Percentiles rank a stretch among this genome's conserved stretches.
phyloP scores from a whole-genome alignment of 108 stramenopile genomes.

The Skeletonema potamos region DNA sequence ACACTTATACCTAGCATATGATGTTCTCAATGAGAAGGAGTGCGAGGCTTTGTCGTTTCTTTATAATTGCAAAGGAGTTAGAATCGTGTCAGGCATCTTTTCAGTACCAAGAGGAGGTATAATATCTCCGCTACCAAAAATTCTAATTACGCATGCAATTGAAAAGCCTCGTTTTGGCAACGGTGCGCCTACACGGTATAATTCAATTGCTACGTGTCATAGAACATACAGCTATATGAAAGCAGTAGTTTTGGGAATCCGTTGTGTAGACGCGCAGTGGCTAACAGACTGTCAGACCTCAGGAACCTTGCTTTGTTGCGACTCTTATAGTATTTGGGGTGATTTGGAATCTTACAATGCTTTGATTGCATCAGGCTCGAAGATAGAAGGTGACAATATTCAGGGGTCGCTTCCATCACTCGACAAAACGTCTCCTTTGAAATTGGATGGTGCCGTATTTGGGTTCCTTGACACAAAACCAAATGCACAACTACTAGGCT shows the following conservation, averaged over 20 bases:
- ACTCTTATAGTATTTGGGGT: slow-evolving; percentile 10
- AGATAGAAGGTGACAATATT: background rate
- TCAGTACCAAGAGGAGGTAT: background rate
- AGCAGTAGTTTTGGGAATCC: slow-evolving; percentile 16
- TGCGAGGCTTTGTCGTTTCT: slow-evolving; percentile 4
- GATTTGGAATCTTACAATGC: slow-evolving; percentile 13
- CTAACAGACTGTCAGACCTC: slow-evolving; percentile 22
- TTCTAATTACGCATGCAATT: slow-evolving; percentile 22
- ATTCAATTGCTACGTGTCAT: background rate
- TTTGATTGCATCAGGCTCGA: background rate
- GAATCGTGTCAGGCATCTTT: slow-evolving; percentile 9
- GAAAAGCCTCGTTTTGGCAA: slow-evolving; percentile 6
- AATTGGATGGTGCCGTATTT: background rate
- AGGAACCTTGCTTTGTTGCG: slow-evolving; percentile 5
- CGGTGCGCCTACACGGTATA: background rate
- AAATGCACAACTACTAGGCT: background rate
- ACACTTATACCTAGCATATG: slow-evolving; percentile 9
- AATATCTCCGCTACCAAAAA: slow-evolving; percentile 3
- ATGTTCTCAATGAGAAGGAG: slow-evolving; percentile 14
- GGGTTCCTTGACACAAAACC: background rate
- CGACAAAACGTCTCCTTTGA: background rate
- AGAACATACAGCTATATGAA: slow-evolving; percentile 23
- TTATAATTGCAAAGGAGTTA: background rate
- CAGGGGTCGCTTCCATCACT: background rate
- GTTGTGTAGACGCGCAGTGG: slow-evolving; percentile 24